phyloP scores from a whole-genome alignment of 148 eudicot genomes.

The Rhododendron molle region DNA sequence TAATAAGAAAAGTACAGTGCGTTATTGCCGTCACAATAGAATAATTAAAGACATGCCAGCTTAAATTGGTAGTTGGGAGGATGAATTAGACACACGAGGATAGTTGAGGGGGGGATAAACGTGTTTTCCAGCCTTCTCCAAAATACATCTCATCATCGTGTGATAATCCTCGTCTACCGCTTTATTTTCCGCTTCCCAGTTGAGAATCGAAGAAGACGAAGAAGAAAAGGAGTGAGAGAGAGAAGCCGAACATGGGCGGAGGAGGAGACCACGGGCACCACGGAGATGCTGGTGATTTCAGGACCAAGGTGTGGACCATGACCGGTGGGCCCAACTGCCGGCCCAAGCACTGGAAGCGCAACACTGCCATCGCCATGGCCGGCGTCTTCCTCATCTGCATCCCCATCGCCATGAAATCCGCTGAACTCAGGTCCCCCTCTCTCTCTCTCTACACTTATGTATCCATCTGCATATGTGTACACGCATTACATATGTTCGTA shows the following conservation, averaged over 20 bases:
- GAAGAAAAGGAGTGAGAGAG: constrained; percentile 6
- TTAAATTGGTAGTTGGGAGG: neutral
- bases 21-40: no score
- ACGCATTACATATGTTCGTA: neutral
- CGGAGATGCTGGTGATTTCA: constrained; percentile 62
- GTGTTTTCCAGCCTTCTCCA: neutral
- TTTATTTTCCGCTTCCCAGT: neutral
- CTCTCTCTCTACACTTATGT: neutral
- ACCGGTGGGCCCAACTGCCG: constrained; percentile 86
- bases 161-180: neutral
- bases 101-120: neutral
- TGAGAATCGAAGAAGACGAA: neutral
- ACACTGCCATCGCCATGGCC: constrained; percentile 77
- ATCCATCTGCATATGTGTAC: neutral
- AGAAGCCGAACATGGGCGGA: constrained; percentile 21
- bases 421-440: constrained; percentile 62
- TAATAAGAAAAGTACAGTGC: no score
- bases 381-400: constrained; percentile 81
- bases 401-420: constrained; percentile 88
- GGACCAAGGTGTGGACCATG: constrained; percentile 85
- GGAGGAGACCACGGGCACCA: constrained; percentile 56
- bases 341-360: constrained; percentile 89
- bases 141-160: neutral
- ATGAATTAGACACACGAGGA: neutral
- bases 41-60: no score